A percentile compares a stretch with the other conserved stretches of the same genome.
Evolutionary conservation across 2,329 filamentous ascomycete genomes (phyloP).

Genomic region (Sphaerulina musiva): DNA sequence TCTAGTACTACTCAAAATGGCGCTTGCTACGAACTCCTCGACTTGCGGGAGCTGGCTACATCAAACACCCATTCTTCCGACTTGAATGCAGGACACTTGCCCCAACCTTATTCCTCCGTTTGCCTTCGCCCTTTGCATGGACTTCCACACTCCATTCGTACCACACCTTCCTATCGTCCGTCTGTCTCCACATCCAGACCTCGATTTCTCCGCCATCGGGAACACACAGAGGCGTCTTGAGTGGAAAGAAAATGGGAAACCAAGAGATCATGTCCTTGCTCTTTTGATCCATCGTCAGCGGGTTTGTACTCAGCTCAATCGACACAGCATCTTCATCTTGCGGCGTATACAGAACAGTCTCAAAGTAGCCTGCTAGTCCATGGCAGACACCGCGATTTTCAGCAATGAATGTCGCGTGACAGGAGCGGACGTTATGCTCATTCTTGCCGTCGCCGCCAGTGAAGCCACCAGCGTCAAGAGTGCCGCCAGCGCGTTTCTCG

Average conservation of each 20-base stretch:
- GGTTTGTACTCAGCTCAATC: slow-evolving; percentile 86
- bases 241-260: slow-evolving; percentile 97
- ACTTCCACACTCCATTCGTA: slow-evolving; percentile 97
- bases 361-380: slow-evolving; percentile 89
- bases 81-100: slow-evolving; percentile 63
- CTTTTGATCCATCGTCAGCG: slow-evolving; percentile 84
- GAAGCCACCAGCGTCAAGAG: slow-evolving; percentile 64
- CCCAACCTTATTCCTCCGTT: slow-evolving; percentile 58
- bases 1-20: not conserved
- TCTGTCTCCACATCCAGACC: slow-evolving; percentile 92
- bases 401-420: slow-evolving; percentile 70
- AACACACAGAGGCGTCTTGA: slow-evolving; percentile 83
- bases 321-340: slow-evolving; percentile 38
- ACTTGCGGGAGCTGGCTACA: slow-evolving; percentile 42
- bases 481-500: slow-evolving; percentile 55
- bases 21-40: not conserved
- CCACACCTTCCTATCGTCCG: slow-evolving; percentile 93
- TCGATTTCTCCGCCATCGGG: slow-evolving; percentile 80
- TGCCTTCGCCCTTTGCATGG: slow-evolving; percentile 53
- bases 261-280: slow-evolving; percentile 98
- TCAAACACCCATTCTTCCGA: slow-evolving; percentile 62
- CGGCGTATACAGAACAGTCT: slow-evolving; percentile 76
- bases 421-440: slow-evolving; percentile 81
- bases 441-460: slow-evolving; percentile 73
- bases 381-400: slow-evolving; percentile 76